These are phyloP conservation scores for Termitomyces sp. DNA, from an alignment of 768 basidiomycete species.

Conservation along the genomic window DNA sequence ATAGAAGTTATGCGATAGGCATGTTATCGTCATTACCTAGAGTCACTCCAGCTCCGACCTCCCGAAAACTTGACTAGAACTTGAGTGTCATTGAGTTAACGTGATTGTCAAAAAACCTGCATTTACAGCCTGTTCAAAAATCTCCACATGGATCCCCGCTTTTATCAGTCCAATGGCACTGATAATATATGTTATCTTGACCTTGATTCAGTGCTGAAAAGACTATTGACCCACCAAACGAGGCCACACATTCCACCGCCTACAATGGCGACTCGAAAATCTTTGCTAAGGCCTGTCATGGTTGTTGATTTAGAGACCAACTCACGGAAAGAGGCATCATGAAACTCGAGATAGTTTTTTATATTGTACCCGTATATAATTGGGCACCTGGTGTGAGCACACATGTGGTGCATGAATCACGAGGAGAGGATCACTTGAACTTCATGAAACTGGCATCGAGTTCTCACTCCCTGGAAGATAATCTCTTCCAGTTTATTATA, in stretches of 20 bases:
- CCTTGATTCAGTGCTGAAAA: neutral
- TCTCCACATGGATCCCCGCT: constrained; percentile 35
- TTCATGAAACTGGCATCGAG: neutral
- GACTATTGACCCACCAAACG: constrained; percentile 23
- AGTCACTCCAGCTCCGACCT: constrained; percentile 54
- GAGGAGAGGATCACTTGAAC: neutral
- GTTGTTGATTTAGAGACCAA: neutral
- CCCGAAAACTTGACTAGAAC: constrained; percentile 37
- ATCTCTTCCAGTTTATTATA: neutral
- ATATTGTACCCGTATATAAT: no score
- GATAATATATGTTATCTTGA: neutral
- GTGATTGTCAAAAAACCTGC: neutral
- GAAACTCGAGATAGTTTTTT: neutral
- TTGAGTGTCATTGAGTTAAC: neutral
- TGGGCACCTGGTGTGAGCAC: neutral
- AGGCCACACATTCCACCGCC: constrained; percentile 55
- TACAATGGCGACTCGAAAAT: constrained; percentile 45
- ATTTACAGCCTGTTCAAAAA: constrained; percentile 48
- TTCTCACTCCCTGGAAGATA: neutral
- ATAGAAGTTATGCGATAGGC: neutral
- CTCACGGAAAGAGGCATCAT: neutral
- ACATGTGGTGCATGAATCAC: neutral
- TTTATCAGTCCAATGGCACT: constrained; percentile 37
- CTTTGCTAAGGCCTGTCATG: constrained; percentile 20
- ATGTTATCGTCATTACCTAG: constrained; percentile 27